Base-by-base conservation (phyloP, 2,329 filamentous ascomycete species). In the Penicillium vulpinum region DNA sequence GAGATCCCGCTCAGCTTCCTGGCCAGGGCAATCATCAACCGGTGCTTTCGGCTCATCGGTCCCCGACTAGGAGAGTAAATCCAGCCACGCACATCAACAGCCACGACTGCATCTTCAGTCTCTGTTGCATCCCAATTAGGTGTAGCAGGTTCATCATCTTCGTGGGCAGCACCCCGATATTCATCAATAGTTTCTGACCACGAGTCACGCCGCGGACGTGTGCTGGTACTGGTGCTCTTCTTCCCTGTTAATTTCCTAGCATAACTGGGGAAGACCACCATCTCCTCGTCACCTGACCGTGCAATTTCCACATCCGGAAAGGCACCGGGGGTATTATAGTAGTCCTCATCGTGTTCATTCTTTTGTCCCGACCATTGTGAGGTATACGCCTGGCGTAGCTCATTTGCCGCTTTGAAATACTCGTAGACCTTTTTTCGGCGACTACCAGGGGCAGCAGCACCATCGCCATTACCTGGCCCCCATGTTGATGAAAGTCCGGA, bases 41-140 rank as follows among this genome's bases (percentile, higher is more conserved):
- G 85, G 68, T 97, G 95, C 68, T 91, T 91, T 64, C 92, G 84
- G 26, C 85, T 93, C 83, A 97, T 87, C 4, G 91, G 92, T 0
- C 91, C 92, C 63, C 83, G 83, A 67, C 93, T 90, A 18, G 93
- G 93, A 38, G 87, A 86, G 73, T 96, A 99, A 50, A 97, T 85
- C 94, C 95, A 99, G 15, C 94, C 94, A 64, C 93, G 84, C 24
- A 99, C 91, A 72, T 99, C 93, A 6, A 97, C 91, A 70, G 97
- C 93, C 1, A 97, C 90, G 4, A 97, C 80, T 0, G 92, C 91
- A 71, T 89, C 89, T 67, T 92, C 87, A 58, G 93, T 88, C 71
- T 96, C 89, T 51, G 88, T 84, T 59, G 84, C 84, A 56, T 92
- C 86, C 89, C 90, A 96, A 68, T 93, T 86, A 53, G 85, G 79